A percentile compares a stretch with the other conserved stretches of the same genome.
These are phyloP conservation scores for Lachnellula arida DNA, from an alignment of 2,329 filamentous ascomycete genomes.

Conservation along the genomic window DNA sequence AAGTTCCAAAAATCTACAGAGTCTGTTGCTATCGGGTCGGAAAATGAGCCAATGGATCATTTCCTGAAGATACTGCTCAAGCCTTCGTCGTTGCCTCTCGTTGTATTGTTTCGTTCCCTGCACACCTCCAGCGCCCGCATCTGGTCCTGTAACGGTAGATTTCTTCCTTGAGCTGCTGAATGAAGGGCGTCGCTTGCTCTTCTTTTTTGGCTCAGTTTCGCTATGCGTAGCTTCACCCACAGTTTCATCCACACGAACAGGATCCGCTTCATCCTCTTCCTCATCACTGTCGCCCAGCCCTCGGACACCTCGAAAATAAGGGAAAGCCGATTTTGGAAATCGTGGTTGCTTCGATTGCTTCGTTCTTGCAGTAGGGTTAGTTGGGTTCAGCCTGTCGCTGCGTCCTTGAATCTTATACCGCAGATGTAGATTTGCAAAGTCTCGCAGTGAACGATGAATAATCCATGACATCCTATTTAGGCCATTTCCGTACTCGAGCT, in stretches of 20 bases:
- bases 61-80: constrained; percentile 87
- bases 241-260: constrained; percentile 38
- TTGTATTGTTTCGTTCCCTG: constrained; percentile 50
- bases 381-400: constrained; percentile 75
- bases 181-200: constrained; percentile 50
- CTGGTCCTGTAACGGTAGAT: constrained; percentile 41
- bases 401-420: constrained; percentile 87
- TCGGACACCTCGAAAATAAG: constrained; percentile 77
- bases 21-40: constrained; percentile 85
- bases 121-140: constrained; percentile 31
- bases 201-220: constrained; percentile 56
- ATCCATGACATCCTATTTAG: constrained; percentile 96
- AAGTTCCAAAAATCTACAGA: constrained; percentile 93
- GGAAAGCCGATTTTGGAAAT: constrained; percentile 85
- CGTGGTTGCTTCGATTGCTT: constrained; percentile 76
- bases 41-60: constrained; percentile 98
- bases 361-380: constrained; percentile 48
- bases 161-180: constrained; percentile 37
- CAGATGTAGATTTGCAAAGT: constrained; percentile 88
- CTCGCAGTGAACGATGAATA: constrained; percentile 77
- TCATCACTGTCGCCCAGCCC: constrained; percentile 78
- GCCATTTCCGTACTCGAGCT: constrained; percentile 93
- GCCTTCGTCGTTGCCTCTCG: constrained; percentile 75
- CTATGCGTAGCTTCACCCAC: constrained; percentile 62
- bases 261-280: constrained; percentile 58